Base-by-base conservation (phyloP, 1,284 basidiomycete genomes). In the Trichosporon coremiiforme region DNA sequence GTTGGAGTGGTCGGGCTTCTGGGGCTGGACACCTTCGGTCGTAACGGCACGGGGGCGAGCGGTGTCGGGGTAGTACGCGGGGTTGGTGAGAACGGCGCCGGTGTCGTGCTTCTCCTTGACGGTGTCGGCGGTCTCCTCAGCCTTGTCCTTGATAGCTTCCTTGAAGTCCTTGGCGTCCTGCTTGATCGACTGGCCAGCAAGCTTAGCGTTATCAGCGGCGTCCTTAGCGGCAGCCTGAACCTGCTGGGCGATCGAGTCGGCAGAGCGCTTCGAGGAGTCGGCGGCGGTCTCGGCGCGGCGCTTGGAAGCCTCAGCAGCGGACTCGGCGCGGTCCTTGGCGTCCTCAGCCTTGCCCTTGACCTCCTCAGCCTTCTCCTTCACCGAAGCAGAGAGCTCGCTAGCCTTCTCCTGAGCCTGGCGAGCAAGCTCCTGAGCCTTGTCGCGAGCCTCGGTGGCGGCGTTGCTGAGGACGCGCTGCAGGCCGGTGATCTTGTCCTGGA, bases 21-120 rank as follows among this genome's bases (percentile, higher is more conserved):
- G 71, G 22, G 75, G 80, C 47, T 80, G 83, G 66, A 83, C 82
- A 7, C 83, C 78, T 67, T 78, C 79, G 31, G 78, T 81, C 57
- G 82, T 84, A 50, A 83, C 79, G 9, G 80, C 76, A 35, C 83
- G 75, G 12, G 70, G 75, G 72, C 70, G 71, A 29, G 66, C 66
- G 63, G 75, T 76, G 72, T 80, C 79, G 47, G 83, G 78, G 55
- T 77, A 72, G 66, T 73, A 74, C 66, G 75, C 76, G 50, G 75
- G 74, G 67, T 73, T 73, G 69, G 76, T 63, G 6, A 76, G 66
- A 35, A 71, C 73, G n/a, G 66, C 69, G 13, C 73, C 72, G 70
- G 72, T 73, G 70, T 79, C 74, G 62, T 60, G 57, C 57, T 60
- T 60, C 57, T 60, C 62, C 25, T 62, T 65, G 41, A 53, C 36